A percentile compares a stretch with the other conserved stretches of the same genome.
Conservation (phyloP, 345 rosid genomes). For the Salix brachista region DNA sequence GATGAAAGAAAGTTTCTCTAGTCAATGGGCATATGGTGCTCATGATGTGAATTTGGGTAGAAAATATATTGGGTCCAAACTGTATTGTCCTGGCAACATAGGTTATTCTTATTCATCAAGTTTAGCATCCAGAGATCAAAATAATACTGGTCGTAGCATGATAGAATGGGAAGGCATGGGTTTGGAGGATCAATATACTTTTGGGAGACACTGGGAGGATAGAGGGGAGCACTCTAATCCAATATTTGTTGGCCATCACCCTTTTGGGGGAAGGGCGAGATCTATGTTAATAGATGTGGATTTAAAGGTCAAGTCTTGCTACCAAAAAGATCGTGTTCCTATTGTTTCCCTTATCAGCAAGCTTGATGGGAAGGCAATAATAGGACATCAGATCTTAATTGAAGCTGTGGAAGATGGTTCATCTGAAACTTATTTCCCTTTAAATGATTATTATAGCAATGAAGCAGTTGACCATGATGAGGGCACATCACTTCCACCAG, state of each 20-base stretch:
- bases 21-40: slow-evolving; percentile 38
- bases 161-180: slow-evolving; percentile 56
- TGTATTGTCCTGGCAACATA: slow-evolving; percentile 34
- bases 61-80: slow-evolving; percentile 35
- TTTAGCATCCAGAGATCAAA: slow-evolving; percentile 37
- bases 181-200: slow-evolving; percentile 43
- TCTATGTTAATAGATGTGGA: slow-evolving; percentile 70
- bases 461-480: slow-evolving; percentile 50
- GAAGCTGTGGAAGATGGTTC: slow-evolving; percentile 74
- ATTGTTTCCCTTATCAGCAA: slow-evolving; percentile 79
- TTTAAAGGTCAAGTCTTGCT: slow-evolving; percentile 80
- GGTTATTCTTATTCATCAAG: slow-evolving; percentile 38
- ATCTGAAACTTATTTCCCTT: slow-evolving; percentile 45
- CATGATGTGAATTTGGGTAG: slow-evolving; percentile 48
- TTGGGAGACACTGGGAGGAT: slow-evolving; percentile 40
- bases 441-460: slow-evolving; percentile 36
- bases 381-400: slow-evolving; percentile 83
- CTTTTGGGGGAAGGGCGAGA: slow-evolving; percentile 42
- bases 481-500: slow-evolving; percentile 49
- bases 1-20: slow-evolving; percentile 35
- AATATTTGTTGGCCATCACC: slow-evolving; percentile 31
- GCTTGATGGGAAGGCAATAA: slow-evolving; percentile 75
- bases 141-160: slow-evolving; percentile 30
- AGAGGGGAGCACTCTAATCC: slow-evolving; percentile 37
- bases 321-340: slow-evolving; percentile 72